Base-by-base conservation (phyloP, 805 yeast species). In the Grigorovia jiainica region DNA sequence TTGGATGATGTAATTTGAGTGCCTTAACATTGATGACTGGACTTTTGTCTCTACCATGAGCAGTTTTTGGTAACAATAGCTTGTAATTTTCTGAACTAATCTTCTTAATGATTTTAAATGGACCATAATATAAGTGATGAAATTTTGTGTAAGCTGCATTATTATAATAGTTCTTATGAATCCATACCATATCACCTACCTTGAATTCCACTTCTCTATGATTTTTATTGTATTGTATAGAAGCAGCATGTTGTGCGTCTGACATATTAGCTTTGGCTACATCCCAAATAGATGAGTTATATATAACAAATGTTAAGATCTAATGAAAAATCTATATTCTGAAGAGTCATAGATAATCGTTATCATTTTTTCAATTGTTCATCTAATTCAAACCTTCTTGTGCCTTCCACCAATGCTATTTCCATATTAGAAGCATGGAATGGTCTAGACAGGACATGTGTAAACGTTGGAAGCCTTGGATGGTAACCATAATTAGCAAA, bases 101-200 rank as follows among this genome's bases (percentile, higher is more conserved):
- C 10, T n/a, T 16, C 7, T 32, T 24, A 13, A 39, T 8, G 3
- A 33, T 33, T 19, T 33, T 34, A 15, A 34, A 40, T 10, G 39
- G 43, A 17, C 43, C 43, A n/a, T 40, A 40, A 33, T 32, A 40
- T 4, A 40, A 13, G 16, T 27, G 29, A 21, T 40, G 43, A 21
- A 34, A 34, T 36, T 40, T 40, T 7, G 27, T 24, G 20, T 29
- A 9, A 3, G 34, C 18, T 3, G 21, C 31, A 4, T 15, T 40
- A 16, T 39, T 39, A 13, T 40, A 34, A 2, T 38, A 24, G 7
- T n/a, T 17, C 23, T 40, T 40, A n/a, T 40, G 38, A 10, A 40
- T 17, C 34, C 31, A 27, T 10, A 27, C 31, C n/a, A n/a, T n/a
- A n/a, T 34, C 38, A 6, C 38, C 38, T 7, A 36, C 17, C 10